These are phyloP conservation scores for Phytopythium chamaehyphon DNA, from an alignment of 352 stramenopile species.

Conservation along the genomic window DNA sequence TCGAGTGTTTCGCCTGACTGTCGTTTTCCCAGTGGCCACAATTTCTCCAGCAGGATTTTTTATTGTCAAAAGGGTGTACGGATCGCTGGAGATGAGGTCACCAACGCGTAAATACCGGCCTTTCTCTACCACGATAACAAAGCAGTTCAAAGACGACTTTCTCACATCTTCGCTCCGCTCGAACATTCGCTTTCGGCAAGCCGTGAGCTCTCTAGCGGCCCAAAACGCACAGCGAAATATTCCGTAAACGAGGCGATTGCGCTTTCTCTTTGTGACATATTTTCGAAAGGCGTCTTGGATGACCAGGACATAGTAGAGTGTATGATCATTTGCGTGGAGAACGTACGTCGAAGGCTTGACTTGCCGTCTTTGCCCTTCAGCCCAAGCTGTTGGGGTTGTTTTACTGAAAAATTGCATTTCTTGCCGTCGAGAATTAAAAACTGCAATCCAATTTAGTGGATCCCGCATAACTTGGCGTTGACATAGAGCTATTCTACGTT, in stretches of 20 bases:
- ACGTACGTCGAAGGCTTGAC: constrained; percentile 35
- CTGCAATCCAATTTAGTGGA: constrained; percentile 44
- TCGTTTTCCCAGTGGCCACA: constrained; percentile 40
- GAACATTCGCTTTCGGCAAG: constrained; percentile 18
- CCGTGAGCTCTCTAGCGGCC: constrained; percentile 18
- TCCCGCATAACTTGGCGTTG: constrained; percentile 23
- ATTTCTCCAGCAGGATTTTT: constrained; percentile 15
- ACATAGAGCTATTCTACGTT: constrained; percentile 16
- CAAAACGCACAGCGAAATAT: constrained; percentile 26
- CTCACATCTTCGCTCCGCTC: constrained; percentile 18
- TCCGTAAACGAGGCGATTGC: constrained; percentile 22
- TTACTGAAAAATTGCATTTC: constrained; percentile 58
- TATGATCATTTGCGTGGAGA: constrained; percentile 45
- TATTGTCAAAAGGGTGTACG: constrained; percentile 48
- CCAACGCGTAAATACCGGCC: constrained; percentile 40
- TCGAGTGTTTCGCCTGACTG: constrained; percentile 41
- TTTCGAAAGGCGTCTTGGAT: constrained; percentile 62
- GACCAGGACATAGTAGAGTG: constrained; percentile 64
- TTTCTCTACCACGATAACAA: constrained; percentile 52
- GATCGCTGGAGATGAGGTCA: constrained; percentile 60
- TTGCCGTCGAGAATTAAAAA: constrained; percentile 51
- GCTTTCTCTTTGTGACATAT: constrained; percentile 15
- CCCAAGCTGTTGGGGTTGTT: constrained; percentile 9
- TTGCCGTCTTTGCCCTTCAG: constrained; percentile 8
- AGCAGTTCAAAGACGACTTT: constrained; percentile 43